Percentiles rank a stretch among this genome's conserved stretches.
Evolutionary conservation across 805 yeast species (phyloP).

Genomic region (Yamadazyma philogaea): DNA sequence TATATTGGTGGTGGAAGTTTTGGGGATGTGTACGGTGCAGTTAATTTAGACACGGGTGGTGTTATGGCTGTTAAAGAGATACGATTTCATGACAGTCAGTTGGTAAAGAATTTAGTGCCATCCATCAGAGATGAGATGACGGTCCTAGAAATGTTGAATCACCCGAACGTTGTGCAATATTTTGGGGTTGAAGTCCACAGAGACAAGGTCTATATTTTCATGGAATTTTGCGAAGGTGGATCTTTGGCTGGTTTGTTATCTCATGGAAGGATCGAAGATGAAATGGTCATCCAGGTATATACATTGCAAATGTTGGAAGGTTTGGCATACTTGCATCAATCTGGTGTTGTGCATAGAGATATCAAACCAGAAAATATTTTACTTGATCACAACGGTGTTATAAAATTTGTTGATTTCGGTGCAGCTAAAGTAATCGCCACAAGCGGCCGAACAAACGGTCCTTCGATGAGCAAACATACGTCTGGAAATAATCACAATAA

Average conservation of each 20-base stretch:
- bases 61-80: slow-evolving; percentile 97
- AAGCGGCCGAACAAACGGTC: slow-evolving; percentile 44
- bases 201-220: slow-evolving; percentile 89
- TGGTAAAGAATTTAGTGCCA: slow-evolving; percentile 80
- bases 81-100: slow-evolving; percentile 80
- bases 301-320: slow-evolving; percentile 94
- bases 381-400: slow-evolving; percentile 86
- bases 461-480: slow-evolving; percentile 14
- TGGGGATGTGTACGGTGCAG: slow-evolving; percentile 90
- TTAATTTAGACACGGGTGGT: slow-evolving; percentile 91
- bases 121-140: slow-evolving; percentile 95
- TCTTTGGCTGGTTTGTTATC: slow-evolving; percentile 81
- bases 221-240: slow-evolving; percentile 98
- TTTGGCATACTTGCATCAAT: slow-evolving; percentile 86
- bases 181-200: slow-evolving; percentile 97
- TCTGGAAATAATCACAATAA: slow-evolving; percentile 21
- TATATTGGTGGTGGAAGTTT: slow-evolving; percentile 94
- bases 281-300: slow-evolving; percentile 84
- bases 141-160: slow-evolving; percentile 88
- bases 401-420: slow-evolving; percentile 95
- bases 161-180: slow-evolving; percentile 94
- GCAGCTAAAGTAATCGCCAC: slow-evolving; percentile 89
- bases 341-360: slow-evolving; percentile 95
- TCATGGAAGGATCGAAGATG: slow-evolving; percentile 95
- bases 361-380: slow-evolving; percentile 93